Conservation (phyloP, 176 grass and related monocot genomes). For the Thalia dealbata region DNA sequence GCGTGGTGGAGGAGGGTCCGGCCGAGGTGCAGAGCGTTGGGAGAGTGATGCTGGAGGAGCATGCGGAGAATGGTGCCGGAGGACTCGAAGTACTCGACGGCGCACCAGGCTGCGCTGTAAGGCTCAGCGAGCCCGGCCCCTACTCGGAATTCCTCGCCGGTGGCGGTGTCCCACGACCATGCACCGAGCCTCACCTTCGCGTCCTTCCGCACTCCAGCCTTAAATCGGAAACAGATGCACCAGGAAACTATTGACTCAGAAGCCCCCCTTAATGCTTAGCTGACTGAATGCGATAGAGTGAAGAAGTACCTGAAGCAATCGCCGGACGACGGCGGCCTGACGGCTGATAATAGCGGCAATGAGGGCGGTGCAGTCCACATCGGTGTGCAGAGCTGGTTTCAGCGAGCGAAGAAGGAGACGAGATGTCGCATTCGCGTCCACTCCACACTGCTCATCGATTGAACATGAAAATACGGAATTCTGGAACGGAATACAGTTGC, state of each 20-base stretch:
- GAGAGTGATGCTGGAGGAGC: conserved; percentile 49
- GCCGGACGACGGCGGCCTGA: conserved; percentile 54
- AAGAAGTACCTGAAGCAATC: conserved; percentile 51
- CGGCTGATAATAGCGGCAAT: conserved; percentile 86
- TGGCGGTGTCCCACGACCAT: conserved; percentile 84
- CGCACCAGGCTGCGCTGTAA: conserved; percentile 74
- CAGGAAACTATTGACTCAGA: background rate
- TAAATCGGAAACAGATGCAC: background rate
- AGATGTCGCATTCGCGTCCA: conserved; percentile 57
- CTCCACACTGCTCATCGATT: conserved; percentile 45
- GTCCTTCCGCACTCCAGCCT: conserved; percentile 65
- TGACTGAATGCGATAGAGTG: background rate
- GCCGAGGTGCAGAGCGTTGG: conserved; percentile 31
- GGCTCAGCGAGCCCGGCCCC: conserved; percentile 83
- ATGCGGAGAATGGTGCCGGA: conserved; percentile 54
- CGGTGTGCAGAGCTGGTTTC: conserved; percentile 73
- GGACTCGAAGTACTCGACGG: conserved; percentile 83
- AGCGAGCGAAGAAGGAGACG: conserved; percentile 77
- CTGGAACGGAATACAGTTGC: too few species aligned
- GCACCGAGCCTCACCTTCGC: conserved; percentile 67
- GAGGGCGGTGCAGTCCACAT: conserved; percentile 77
- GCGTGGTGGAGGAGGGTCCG: conserved; percentile 82
- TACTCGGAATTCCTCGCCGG: conserved; percentile 82
- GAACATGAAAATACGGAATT: background rate
- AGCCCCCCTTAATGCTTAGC: background rate